Evolutionary conservation across 1,284 basidiomycete genomes (phyloP).

Genomic region (Naganishia sp.): DNA sequence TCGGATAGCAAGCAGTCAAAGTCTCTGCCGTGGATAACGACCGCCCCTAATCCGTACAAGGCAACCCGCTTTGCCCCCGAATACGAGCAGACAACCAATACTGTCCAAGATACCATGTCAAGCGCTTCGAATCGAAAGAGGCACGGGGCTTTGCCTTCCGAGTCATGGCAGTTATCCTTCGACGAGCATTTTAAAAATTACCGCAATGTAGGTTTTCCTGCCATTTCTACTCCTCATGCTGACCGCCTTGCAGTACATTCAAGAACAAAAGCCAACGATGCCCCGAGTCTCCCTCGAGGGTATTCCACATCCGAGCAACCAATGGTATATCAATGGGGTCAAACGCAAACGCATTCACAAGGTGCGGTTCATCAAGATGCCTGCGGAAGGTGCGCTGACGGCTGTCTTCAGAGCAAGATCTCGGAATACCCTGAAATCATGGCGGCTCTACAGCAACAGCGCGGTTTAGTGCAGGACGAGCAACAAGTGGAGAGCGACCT

Average conservation of each 20-base stretch:
- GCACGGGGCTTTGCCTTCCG: slow-evolving; percentile 41
- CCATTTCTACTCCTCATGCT: not conserved
- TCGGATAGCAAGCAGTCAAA: slow-evolving; percentile 37
- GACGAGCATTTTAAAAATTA: slow-evolving; percentile 42
- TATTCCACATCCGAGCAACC: slow-evolving; percentile 28
- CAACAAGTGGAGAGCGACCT: slow-evolving; percentile 32
- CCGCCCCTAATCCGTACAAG: slow-evolving; percentile 6
- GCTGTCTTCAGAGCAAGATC: slow-evolving; percentile 1
- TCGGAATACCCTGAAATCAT: slow-evolving; percentile 14
- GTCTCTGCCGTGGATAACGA: slow-evolving; percentile 40
- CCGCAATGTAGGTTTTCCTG: slow-evolving; percentile 36
- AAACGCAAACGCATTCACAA: slow-evolving; percentile 30
- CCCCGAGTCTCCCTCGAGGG: slow-evolving; percentile 35
- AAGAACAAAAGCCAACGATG: slow-evolving; percentile 35
- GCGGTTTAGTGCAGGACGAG: slow-evolving; percentile 2
- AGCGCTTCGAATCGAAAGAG: slow-evolving; percentile 1
- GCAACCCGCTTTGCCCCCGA: slow-evolving; percentile 1
- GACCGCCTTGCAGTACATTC: slow-evolving; percentile 27
- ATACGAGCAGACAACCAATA: slow-evolving; percentile 22
- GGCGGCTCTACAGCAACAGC: slow-evolving; percentile 6
- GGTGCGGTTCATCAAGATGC: not conserved
- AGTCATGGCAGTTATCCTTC: slow-evolving; percentile 42
- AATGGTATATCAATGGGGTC: slow-evolving; percentile 34
- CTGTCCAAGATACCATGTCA: slow-evolving; percentile 1
- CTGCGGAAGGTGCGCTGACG: not conserved